Evolutionary conservation across 2,329 filamentous ascomycete genomes (phyloP).

Genomic region (Dactylellina drechsleri): DNA sequence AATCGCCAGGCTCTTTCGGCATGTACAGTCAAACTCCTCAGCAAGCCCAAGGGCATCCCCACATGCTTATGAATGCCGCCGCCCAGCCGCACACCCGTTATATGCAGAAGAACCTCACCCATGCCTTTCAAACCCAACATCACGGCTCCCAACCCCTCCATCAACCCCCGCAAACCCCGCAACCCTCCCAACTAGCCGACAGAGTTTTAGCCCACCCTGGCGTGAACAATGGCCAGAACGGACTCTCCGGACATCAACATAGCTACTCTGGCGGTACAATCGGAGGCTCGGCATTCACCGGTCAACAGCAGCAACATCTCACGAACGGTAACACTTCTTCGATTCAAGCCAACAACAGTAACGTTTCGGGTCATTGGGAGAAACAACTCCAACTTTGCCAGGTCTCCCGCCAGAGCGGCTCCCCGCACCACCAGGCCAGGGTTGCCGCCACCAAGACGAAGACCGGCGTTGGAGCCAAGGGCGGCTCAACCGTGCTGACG

Average conservation of each 20-base stretch:
- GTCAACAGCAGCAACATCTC: conserved; percentile 55
- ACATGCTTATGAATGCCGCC: conserved; percentile 58
- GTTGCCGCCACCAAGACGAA: conserved; percentile 56
- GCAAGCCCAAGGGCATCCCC: conserved; percentile 57
- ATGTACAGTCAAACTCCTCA: conserved; percentile 56
- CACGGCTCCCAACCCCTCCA: conserved; percentile 60
- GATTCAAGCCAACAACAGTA: conserved; percentile 53
- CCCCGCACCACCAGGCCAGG: conserved; percentile 74
- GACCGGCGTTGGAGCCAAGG: conserved; percentile 48
- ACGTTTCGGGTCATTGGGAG: conserved; percentile 74
- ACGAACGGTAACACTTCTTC: conserved; percentile 26
- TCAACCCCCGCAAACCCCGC: conserved; percentile 59
- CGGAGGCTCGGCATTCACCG: conserved; percentile 62
- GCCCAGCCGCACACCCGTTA: conserved; percentile 56
- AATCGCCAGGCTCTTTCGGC: conserved; percentile 58
- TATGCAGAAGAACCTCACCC: conserved; percentile 57
- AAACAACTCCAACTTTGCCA: conserved; percentile 85
- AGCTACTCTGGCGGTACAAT: conserved; percentile 65
- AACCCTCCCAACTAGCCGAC: conserved; percentile 49
- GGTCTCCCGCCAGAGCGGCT: conserved; percentile 74
- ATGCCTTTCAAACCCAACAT: conserved; percentile 59
- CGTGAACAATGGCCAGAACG: conserved; percentile 55
- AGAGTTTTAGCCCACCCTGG: conserved; percentile 47
- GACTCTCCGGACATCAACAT: conserved; percentile 64
- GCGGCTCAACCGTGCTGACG: conserved; percentile 56